phyloP scores from a whole-genome alignment of 257 asterid species.

The Ilex asprella region DNA sequence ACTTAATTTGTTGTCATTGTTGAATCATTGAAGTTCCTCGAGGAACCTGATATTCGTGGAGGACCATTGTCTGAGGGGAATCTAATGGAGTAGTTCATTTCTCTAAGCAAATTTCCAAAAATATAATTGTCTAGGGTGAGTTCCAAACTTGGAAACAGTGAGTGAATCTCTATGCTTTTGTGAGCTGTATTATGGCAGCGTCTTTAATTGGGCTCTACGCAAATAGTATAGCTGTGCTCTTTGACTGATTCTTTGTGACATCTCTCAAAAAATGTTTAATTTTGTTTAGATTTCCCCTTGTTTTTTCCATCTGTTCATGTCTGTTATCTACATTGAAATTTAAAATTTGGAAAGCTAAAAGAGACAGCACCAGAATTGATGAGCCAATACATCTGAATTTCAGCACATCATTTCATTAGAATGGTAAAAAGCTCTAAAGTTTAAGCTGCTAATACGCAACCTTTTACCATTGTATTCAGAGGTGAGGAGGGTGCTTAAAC shows the following conservation, averaged over 20 bases:
- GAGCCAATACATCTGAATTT: neutral
- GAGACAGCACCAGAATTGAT: too few relatives aligned
- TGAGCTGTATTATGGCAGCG: neutral
- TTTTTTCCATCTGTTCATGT: too few relatives aligned
- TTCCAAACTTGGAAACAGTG: neutral
- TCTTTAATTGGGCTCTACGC: too few relatives aligned
- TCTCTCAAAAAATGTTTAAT: too few relatives aligned
- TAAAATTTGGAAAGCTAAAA: too few relatives aligned
- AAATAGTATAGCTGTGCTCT: too few relatives aligned
- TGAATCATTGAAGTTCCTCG: too few relatives aligned
- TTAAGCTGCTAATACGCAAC: neutral
- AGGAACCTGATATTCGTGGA: neutral
- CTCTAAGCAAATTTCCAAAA: too few relatives aligned
- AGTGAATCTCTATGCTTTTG: neutral
- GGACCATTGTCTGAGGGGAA: neutral
- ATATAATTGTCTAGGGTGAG: neutral
- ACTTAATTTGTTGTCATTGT: too few relatives aligned
- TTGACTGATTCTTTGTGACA: too few relatives aligned
- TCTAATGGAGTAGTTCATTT: neutral
- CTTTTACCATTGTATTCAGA: constrained; percentile 31
- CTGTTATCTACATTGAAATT: too few relatives aligned
- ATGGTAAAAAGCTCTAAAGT: neutral
- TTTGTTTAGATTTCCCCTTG: too few relatives aligned
- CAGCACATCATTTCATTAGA: neutral
- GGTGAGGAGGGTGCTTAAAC: constrained; percentile 24